Evolutionary conservation across 495 filamentous ascomycete species (phyloP), one percentile per base, ranked within the genome.

Genomic region (Polyplosphaeria fusca): DNA sequence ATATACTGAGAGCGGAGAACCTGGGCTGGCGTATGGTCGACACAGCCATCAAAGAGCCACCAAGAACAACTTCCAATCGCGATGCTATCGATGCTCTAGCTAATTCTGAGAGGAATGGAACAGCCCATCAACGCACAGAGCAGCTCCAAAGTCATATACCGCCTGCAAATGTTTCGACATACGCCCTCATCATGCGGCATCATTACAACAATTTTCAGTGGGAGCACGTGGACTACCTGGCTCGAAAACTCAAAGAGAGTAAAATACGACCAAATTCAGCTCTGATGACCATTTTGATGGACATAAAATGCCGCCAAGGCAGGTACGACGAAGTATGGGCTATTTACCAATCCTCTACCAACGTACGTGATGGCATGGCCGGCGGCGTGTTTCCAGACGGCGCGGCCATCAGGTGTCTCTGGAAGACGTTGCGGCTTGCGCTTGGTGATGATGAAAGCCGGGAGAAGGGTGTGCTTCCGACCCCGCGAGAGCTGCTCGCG

Each of bases 21-120:
- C 41, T 65, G 20, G 57, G 45, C 9, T 65, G 62, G 62, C 51
- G 32, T 9, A 65, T 65, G 62, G 40, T 61, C 12, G 53, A 60
- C 12, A 44, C 14, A 22, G 18, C 37, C 24, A 22, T 25, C 19
- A 22, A 48, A 18, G 24, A 12, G 24, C 27, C 13, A 5, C 20
- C 50, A 4, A 43, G 12, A 22, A 42, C 12, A 7, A 5, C n/a
- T 5, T 11, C 3, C 28, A 18, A 20, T 13, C 16, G 4, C 16
- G 25, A 51, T 27, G 49, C 51, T 22, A 25, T 26, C 7, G 51
- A 54, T 7, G 25, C 40, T 18, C 39, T 53, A 24, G 4, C 27
- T 4, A 12, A 24, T 35, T n/a, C 18, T 4, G 13, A 12, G 37
- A n/a, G n/a, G n/a, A n/a, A 32, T 5, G 19, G 3, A 7, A 18